Percentiles rank a stretch among this genome's conserved stretches.
Conservation (phyloP, 495 filamentous ascomycete genomes). For the Filosporella fistucella region DNA sequence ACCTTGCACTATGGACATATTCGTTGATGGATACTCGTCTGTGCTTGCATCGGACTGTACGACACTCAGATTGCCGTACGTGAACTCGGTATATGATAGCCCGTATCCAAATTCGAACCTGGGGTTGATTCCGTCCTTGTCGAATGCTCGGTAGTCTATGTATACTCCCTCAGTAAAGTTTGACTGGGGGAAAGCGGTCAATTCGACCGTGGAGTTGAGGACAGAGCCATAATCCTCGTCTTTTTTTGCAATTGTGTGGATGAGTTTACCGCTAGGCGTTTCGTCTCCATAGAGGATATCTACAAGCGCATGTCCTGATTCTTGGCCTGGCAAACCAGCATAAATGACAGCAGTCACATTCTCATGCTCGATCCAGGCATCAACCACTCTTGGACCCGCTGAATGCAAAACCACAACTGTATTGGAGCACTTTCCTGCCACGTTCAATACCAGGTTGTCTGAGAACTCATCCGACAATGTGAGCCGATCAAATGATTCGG, state of each 20-base stretch:
- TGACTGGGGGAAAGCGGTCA: conserved; percentile 21
- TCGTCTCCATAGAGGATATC: conserved; percentile 87
- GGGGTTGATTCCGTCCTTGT: conserved; percentile 48
- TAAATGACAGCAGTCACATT: conserved; percentile 75
- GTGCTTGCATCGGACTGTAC: conserved; percentile 64
- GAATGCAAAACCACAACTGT: conserved; percentile 90
- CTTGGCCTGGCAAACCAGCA: conserved; percentile 88
- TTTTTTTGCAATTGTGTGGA: conserved; percentile 59
- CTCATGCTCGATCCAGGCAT: conserved; percentile 58
- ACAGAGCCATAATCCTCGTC: conserved; percentile 62
- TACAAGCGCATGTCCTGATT: conserved; percentile 82
- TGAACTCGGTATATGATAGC: conserved; percentile 67
- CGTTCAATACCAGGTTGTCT: conserved; percentile 66
- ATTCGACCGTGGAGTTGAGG: conserved; percentile 65
- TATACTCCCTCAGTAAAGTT: conserved; percentile 79
- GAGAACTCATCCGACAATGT: conserved; percentile 21
- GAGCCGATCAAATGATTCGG: conserved; percentile 47
- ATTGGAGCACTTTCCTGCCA: conserved; percentile 73
- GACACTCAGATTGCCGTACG: conserved; percentile 42
- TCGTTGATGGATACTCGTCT: conserved; percentile 58
- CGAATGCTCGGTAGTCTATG: conserved; percentile 90
- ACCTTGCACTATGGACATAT: conserved; percentile 42
- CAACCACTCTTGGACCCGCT: conserved; percentile 70
- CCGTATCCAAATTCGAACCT: conserved; percentile 32
- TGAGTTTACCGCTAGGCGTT: conserved; percentile 84